Conservation (phyloP, 2,329 filamentous ascomycete genomes). For the Fonsecaea multimorphosa region DNA sequence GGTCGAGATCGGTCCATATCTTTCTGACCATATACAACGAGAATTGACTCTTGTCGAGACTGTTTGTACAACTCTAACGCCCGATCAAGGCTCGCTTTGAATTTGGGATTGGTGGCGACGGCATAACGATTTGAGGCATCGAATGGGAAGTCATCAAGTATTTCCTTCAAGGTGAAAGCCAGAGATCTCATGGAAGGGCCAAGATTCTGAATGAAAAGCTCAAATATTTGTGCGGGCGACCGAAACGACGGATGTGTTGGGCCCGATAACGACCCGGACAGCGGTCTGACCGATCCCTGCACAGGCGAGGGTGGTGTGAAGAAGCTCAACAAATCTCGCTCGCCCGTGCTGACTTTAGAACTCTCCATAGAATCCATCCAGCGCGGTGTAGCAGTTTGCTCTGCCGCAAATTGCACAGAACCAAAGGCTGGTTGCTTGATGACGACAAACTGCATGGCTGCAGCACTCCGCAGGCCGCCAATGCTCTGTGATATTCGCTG, state of each 20-base stretch:
- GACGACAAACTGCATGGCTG: slow-evolving; percentile 85
- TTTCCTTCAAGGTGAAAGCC: slow-evolving; percentile 87
- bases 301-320: slow-evolving; percentile 33
- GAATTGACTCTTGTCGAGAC: slow-evolving; percentile 76
- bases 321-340: slow-evolving; percentile 16
- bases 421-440: slow-evolving; percentile 65
- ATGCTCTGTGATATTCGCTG: slow-evolving; percentile 86
- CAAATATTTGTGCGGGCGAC: slow-evolving; percentile 83
- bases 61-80: slow-evolving; percentile 80
- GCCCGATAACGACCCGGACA: slow-evolving; percentile 19
- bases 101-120: slow-evolving; percentile 78
- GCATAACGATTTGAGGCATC: slow-evolving; percentile 68
- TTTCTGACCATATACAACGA: slow-evolving; percentile 79
- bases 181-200: slow-evolving; percentile 96
- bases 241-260: slow-evolving; percentile 48
- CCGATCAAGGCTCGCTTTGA: slow-evolving; percentile 78
- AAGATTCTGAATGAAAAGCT: slow-evolving; percentile 83
- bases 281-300: slow-evolving; percentile 63
- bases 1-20: slow-evolving; percentile 72
- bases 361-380: slow-evolving; percentile 23
- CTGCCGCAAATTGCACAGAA: slow-evolving; percentile 35
- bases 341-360: slow-evolving; percentile 12
- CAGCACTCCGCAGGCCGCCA: slow-evolving; percentile 86
- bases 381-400: slow-evolving; percentile 32
- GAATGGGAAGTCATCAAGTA: slow-evolving; percentile 86